Evolutionary conservation across 2,329 filamentous ascomycete species (phyloP).

Genomic region (Exophiala xenobiotica): DNA sequence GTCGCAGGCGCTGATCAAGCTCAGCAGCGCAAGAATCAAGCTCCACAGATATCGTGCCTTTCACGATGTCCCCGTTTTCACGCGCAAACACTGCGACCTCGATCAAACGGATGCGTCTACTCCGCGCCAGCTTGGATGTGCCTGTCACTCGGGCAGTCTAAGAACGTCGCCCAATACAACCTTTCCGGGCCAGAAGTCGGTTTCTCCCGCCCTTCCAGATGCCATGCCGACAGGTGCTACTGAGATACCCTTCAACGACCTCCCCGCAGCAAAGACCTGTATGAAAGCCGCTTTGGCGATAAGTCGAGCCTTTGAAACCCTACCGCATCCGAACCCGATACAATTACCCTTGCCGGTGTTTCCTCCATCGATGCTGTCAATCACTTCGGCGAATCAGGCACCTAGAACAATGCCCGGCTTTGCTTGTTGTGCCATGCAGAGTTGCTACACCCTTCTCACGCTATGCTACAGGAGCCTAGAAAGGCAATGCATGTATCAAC

Average conservation of each 20-base stretch:
- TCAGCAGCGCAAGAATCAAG: constrained; percentile 17
- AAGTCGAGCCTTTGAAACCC: constrained; percentile 8
- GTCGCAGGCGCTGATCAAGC: constrained; percentile 11
- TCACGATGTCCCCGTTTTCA: constrained; percentile 10
- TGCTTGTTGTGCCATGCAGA: constrained; percentile 17
- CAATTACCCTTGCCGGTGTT: constrained; percentile 1
- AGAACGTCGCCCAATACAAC: background rate
- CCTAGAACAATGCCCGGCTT: constrained; percentile 14
- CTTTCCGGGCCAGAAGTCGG: background rate
- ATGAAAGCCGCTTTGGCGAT: constrained; percentile 10
- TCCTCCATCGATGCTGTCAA: constrained; percentile 1
- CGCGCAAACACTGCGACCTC: constrained; percentile 12
- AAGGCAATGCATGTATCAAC: constrained; percentile 1
- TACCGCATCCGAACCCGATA: constrained; percentile 13
- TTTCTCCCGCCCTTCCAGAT: background rate
- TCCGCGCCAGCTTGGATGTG: background rate
- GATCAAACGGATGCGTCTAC: background rate
- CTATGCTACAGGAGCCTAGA: constrained; percentile 12
- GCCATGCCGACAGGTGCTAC: background rate
- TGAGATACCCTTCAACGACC: constrained; percentile 8
- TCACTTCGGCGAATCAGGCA: background rate
- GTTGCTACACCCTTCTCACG: constrained; percentile 13
- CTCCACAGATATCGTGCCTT: constrained; percentile 15
- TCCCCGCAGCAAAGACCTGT: constrained; percentile 5
- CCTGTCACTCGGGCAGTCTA: constrained; percentile 4